These are phyloP conservation scores for Trichoderma sp. DNA, from an alignment of 2,329 filamentous ascomycete genomes.

Conservation along the genomic window DNA sequence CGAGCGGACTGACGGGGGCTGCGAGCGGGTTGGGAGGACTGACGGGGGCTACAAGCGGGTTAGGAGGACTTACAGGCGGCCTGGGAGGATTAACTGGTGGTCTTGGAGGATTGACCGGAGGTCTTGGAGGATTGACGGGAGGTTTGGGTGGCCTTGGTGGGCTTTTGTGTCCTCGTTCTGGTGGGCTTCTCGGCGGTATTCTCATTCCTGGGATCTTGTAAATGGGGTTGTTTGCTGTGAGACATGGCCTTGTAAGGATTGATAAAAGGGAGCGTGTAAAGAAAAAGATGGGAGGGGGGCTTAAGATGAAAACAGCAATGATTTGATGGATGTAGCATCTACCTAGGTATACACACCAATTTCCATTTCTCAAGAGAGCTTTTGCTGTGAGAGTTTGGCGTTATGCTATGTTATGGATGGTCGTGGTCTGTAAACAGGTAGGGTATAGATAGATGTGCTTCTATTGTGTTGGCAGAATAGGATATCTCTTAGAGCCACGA, in stretches of 20 bases:
- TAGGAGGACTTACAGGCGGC: not conserved
- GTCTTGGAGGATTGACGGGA: not conserved
- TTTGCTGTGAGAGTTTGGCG: not conserved
- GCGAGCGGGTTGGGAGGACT: not conserved
- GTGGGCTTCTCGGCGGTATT: conserved; percentile 9
- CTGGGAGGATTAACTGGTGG: not conserved
- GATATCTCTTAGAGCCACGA: not conserved
- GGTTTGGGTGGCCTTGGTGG: not conserved
- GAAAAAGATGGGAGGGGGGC: not conserved
- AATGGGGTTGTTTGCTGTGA: not conserved
- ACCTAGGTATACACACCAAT: not conserved
- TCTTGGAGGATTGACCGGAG: not conserved
- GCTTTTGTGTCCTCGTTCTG: not conserved
- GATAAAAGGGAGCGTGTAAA: not conserved
- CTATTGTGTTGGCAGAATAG: no score
- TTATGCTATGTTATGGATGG: not conserved
- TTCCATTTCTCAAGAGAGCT: not conserved
- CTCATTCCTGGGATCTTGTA: conserved; percentile 15
- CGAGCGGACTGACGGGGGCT: not conserved
- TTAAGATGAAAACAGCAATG: not conserved
- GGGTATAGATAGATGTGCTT: not conserved
- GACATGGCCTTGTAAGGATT: not conserved
- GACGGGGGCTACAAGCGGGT: not conserved
- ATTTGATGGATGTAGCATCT: not conserved
- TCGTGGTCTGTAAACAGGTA: not conserved